Evolutionary conservation across 78 protist species (phyloP).

Genomic region (Dictyostelium brefeldianum): DNA sequence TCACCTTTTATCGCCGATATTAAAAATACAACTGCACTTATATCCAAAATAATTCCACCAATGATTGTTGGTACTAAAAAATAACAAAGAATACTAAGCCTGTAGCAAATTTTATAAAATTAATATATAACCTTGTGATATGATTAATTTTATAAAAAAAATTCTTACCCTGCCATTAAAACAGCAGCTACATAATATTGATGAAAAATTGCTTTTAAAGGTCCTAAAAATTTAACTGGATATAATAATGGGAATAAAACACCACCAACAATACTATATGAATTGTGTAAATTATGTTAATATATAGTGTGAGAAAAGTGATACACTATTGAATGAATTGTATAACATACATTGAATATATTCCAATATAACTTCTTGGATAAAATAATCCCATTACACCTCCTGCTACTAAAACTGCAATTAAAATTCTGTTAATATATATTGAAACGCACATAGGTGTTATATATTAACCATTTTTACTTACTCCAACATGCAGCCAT

Average conservation of each 20-base stretch:
- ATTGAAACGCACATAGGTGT: not conserved
- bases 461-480: not conserved
- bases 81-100: slow-evolving; percentile 24
- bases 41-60: slow-evolving; percentile 31
- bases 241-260: slow-evolving; percentile 61
- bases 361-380: slow-evolving; percentile 31
- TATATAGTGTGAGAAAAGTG: no score
- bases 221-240: slow-evolving; percentile 54
- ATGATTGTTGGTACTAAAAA: slow-evolving; percentile 71
- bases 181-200: slow-evolving; percentile 40
- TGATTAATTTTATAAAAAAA: not conserved
- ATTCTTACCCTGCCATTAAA: not conserved
- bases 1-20: slow-evolving; percentile 59
- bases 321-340: no score
- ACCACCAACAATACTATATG: slow-evolving; percentile 53
- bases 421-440: not conserved
- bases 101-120: not conserved
- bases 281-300: no score
- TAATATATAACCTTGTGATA: not conserved
- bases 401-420: slow-evolving; percentile 32
- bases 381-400: slow-evolving; percentile 58
- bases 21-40: slow-evolving; percentile 29
- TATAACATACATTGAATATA: slow-evolving; percentile 59
- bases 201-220: slow-evolving; percentile 67
- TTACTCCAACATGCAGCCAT: slow-evolving; percentile 47